phyloP scores from a whole-genome alignment of 148 eudicot genomes.

The Silene conica region DNA sequence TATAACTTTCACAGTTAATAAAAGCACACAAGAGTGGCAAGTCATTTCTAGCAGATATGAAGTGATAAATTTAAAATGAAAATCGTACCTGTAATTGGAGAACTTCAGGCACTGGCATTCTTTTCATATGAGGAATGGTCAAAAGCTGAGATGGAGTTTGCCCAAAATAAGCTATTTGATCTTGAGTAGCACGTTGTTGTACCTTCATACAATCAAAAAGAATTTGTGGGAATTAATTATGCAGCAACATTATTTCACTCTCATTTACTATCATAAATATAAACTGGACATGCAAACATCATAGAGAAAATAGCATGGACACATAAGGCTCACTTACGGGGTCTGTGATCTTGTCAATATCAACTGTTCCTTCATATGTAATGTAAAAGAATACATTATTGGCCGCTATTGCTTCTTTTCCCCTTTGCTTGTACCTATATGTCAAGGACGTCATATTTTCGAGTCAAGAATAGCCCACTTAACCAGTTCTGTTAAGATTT shows the following conservation, averaged over 20 bases:
- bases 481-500: neutral
- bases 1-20: neutral
- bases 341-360: conserved; percentile 83
- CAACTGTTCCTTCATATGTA: conserved; percentile 89
- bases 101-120: conserved; percentile 76
- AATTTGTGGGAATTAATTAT: conserved; percentile 7
- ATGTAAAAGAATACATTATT: conserved; percentile 92
- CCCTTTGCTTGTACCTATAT: conserved; percentile 90
- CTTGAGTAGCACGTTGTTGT: conserved; percentile 92
- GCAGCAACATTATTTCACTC: neutral
- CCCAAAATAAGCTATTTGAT: conserved; percentile 99
- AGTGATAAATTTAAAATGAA: neutral
- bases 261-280: neutral
- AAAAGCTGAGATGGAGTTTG: conserved; percentile 98
- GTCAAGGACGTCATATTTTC: conserved; percentile 14
- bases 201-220: conserved; percentile 39
- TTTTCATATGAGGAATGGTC: conserved; percentile 79
- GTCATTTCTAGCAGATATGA: neutral
- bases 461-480: conserved; percentile 2
- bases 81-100: conserved; percentile 85
- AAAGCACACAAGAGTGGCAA: conserved; percentile 1
- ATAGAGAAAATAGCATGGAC: conserved; percentile 10
- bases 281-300: neutral
- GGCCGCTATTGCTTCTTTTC: conserved; percentile 87
- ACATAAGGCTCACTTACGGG: conserved; percentile 55